phyloP scores from a whole-genome alignment of 441 rosid species.

The Erodium chrysanthum region DNA sequence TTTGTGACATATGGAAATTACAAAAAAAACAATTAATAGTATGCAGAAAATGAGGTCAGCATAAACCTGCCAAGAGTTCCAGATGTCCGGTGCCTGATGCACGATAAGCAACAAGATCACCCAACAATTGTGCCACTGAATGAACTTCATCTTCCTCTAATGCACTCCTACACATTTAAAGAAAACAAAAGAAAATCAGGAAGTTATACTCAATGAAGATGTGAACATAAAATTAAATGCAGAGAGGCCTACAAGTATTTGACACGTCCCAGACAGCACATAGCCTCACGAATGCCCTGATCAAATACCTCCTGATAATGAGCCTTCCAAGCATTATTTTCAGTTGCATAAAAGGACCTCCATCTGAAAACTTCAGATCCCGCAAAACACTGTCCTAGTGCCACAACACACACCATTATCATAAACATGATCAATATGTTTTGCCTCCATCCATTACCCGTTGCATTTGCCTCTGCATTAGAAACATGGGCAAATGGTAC shows the following conservation, averaged over 20 bases:
- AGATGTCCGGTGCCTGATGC: slow-evolving; percentile 88
- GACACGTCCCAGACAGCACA: slow-evolving; percentile 80
- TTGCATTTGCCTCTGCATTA: slow-evolving; percentile 34
- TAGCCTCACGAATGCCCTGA: slow-evolving; percentile 77
- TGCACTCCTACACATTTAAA: slow-evolving; percentile 33
- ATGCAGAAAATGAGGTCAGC: slow-evolving; percentile 1
- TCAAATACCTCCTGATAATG: slow-evolving; percentile 91
- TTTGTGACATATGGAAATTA: slow-evolving; percentile 1
- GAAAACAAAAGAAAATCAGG: slow-evolving; percentile 10
- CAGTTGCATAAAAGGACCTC: slow-evolving; percentile 73
- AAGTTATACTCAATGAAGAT: not conserved
- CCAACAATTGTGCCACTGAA: slow-evolving; percentile 67
- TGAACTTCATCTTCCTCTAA: slow-evolving; percentile 80
- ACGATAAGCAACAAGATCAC: slow-evolving; percentile 86
- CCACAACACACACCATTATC: slow-evolving; percentile 38
- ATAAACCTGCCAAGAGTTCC: slow-evolving; percentile 74
- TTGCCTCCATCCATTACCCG: slow-evolving; percentile 40
- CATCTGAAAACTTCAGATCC: slow-evolving; percentile 74
- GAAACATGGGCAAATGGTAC: slow-evolving; percentile 18
- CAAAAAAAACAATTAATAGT: not conserved
- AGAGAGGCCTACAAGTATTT: slow-evolving; percentile 53
- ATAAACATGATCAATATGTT: slow-evolving; percentile 38
- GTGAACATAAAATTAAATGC: slow-evolving; percentile 15
- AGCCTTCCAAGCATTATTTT: slow-evolving; percentile 85
- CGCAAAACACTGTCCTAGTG: slow-evolving; percentile 55